phyloP scores from a whole-genome alignment of 2,329 filamentous ascomycete genomes.

The Neofusicoccum parvum region DNA sequence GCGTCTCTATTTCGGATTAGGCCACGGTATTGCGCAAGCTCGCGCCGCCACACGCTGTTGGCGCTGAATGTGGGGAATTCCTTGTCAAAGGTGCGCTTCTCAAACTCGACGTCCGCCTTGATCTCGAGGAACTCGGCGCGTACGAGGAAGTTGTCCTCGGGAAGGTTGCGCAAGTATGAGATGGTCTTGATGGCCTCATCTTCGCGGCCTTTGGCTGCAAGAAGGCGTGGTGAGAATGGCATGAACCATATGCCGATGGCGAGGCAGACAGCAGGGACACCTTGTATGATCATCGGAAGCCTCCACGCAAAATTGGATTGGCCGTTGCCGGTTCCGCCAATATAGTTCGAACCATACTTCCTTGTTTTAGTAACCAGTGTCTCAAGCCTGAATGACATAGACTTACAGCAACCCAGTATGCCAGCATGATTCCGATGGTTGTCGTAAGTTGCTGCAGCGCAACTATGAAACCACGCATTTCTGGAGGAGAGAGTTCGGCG shows the following conservation, averaged over 20 bases:
- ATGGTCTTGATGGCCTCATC: conserved; percentile 32
- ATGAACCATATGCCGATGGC: conserved; percentile 35
- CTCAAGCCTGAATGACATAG: background rate
- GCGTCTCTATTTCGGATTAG: conserved; percentile 53
- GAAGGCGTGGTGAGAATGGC: conserved; percentile 38
- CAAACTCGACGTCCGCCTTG: conserved; percentile 23
- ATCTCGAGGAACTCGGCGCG: conserved; percentile 26
- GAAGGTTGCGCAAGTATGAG: conserved; percentile 30
- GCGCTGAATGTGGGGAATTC: conserved; percentile 56
- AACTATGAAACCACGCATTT: conserved; percentile 33
- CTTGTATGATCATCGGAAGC: conserved; percentile 52
- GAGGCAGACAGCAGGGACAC: conserved; percentile 36
- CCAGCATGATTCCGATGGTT: conserved; percentile 35
- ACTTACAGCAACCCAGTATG: conserved; percentile 32
- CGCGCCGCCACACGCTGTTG: background rate
- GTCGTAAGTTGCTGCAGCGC: conserved; percentile 35
- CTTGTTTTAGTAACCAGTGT: background rate
- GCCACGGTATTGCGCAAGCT: conserved; percentile 36
- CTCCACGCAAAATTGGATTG: conserved; percentile 50
- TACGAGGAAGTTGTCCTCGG: conserved; percentile 22
- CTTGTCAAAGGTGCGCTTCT: conserved; percentile 19
- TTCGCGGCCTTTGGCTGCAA: conserved; percentile 33
- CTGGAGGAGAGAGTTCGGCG: conserved; percentile 37
- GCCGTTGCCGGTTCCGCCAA: conserved; percentile 35
- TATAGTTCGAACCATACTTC: conserved; percentile 42